Evolutionary conservation across 1,284 basidiomycete species (phyloP).

Genomic region (Athelia psychrophila): DNA sequence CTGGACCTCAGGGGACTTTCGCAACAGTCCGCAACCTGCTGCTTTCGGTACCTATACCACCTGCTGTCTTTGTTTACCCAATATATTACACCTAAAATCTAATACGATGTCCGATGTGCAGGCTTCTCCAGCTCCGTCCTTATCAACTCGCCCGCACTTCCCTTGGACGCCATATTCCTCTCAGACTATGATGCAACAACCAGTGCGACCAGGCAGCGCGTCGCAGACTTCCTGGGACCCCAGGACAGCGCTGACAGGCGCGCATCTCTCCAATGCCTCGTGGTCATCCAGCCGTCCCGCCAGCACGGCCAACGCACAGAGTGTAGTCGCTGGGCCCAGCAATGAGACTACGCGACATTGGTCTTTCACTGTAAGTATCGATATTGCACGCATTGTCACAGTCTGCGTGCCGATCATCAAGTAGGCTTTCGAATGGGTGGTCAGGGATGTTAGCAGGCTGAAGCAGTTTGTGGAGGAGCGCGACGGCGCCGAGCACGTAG

Average conservation of each 20-base stretch:
- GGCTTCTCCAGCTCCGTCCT: too few species aligned
- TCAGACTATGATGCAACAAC: conserved; percentile 24
- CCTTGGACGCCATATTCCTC: conserved; percentile 26
- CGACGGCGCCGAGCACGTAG: conserved; percentile 11
- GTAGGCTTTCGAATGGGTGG: conserved; percentile 66
- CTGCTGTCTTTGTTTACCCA: too few species aligned
- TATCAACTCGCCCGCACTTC: conserved; percentile 30
- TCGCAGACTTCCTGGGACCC: not conserved
- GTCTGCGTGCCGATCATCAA: conserved; percentile 1
- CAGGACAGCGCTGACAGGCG: not conserved
- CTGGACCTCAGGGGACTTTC: too few species aligned
- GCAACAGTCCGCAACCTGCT: too few species aligned
- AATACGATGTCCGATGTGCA: too few species aligned
- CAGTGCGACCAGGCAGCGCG: conserved; percentile 16
- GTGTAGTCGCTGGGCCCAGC: conserved; percentile 12
- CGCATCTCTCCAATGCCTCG: not conserved
- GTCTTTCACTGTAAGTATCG: conserved; percentile 50
- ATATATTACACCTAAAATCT: too few species aligned
- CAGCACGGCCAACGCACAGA: not conserved
- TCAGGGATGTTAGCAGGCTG: conserved; percentile 55
- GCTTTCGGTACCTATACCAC: too few species aligned
- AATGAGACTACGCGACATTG: conserved; percentile 54
- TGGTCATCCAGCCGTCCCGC: conserved; percentile 1
- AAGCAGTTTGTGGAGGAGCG: conserved; percentile 49
- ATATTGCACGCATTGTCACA: not conserved